A percentile compares a stretch with the other conserved stretches of the same genome.
These are phyloP conservation scores for Aspergillus piperis DNA, from an alignment of 2,329 filamentous ascomycete genomes.

Conservation along the genomic window DNA sequence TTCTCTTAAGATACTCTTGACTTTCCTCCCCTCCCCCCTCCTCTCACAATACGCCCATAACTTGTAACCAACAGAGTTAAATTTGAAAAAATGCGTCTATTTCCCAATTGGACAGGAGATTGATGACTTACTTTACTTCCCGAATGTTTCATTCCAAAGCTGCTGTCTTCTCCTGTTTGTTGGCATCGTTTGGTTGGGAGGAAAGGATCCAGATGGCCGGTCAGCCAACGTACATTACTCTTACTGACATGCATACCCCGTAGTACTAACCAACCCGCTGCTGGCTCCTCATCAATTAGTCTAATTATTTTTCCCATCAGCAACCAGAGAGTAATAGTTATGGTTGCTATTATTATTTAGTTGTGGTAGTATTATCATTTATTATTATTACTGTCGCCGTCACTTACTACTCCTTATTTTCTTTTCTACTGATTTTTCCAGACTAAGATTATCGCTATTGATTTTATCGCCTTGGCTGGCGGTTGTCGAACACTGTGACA, in stretches of 20 bases:
- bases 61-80: neutral
- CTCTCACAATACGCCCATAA: constrained; percentile 20
- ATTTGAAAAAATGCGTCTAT: neutral
- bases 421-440: neutral
- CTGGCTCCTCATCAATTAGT: neutral
- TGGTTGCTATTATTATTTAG: neutral
- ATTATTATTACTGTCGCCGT: neutral
- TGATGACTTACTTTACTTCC: neutral
- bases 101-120: neutral
- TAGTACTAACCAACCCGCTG: neutral
- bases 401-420: neutral
- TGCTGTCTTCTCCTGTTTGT: neutral
- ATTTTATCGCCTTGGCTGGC: constrained; percentile 8
- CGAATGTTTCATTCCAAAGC: neutral
- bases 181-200: constrained; percentile 3
- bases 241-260: neutral
- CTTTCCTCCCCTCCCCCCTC: constrained; percentile 1
- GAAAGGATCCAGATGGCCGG: constrained; percentile 1
- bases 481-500: constrained; percentile 3
- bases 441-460: constrained; percentile 7
- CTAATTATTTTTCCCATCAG: neutral
- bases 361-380: neutral
- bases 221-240: constrained; percentile 5
- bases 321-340: neutral
- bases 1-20: constrained; percentile 5